phyloP scores from a whole-genome alignment of 306 rosid genomes.

The Vigna mungo region DNA sequence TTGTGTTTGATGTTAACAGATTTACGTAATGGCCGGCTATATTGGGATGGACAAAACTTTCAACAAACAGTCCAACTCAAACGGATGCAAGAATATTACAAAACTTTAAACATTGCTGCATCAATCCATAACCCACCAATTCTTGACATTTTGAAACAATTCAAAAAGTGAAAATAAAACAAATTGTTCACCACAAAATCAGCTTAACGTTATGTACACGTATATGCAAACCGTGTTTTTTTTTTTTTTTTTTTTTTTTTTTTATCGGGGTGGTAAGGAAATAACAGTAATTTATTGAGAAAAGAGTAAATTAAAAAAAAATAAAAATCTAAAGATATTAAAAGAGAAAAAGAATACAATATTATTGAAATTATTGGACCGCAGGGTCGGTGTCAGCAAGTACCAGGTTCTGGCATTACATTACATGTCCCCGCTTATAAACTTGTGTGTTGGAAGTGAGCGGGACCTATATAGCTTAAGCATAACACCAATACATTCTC shows the following conservation, averaged over 20 bases:
- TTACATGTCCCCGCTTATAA: constrained; percentile 41
- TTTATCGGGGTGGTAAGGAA: too few relatives aligned
- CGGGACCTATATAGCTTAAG: constrained; percentile 45
- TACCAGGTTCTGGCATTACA: constrained; percentile 38
- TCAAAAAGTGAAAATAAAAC: too few relatives aligned
- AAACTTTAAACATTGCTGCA: background rate
- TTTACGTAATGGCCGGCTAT: constrained; percentile 27
- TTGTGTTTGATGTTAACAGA: background rate
- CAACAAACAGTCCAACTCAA: background rate
- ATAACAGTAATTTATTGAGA: too few relatives aligned
- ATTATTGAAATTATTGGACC: constrained; percentile 22
- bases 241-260: too few relatives aligned
- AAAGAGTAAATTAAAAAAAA: background rate
- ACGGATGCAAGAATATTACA: background rate
- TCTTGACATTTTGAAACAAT: too few relatives aligned
- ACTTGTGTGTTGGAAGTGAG: constrained; percentile 33
- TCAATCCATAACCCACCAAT: too few relatives aligned
- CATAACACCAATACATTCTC: background rate
- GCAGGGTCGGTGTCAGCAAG: constrained; percentile 28
- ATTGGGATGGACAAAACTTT: background rate
- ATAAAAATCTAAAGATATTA: too few relatives aligned
- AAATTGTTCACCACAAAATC: too few relatives aligned
- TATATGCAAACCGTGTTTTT: too few relatives aligned
- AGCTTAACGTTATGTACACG: too few relatives aligned
- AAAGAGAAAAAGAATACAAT: background rate